phyloP scores from a whole-genome alignment of 164 flowering plant genomes.

The Cinnamomum chago region DNA sequence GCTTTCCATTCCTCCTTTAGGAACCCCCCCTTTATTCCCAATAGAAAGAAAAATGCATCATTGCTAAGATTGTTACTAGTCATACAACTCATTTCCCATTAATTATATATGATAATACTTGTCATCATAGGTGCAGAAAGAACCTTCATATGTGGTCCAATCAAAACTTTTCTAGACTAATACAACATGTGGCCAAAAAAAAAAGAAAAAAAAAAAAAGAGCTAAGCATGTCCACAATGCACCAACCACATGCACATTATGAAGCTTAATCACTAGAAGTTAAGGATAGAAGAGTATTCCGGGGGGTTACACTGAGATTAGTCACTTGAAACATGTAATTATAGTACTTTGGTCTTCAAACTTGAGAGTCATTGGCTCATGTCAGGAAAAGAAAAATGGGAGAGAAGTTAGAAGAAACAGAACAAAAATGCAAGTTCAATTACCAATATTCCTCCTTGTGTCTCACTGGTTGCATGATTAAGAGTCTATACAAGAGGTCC shows the following conservation, averaged over 20 bases:
- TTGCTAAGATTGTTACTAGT: slow-evolving; percentile 1
- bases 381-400: slow-evolving; percentile 6
- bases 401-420: slow-evolving; percentile 12
- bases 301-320: too few relatives aligned
- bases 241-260: background rate
- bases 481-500: too few relatives aligned
- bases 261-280: too few relatives aligned
- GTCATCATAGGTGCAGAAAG: background rate
- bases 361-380: slow-evolving; percentile 21
- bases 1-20: slow-evolving; percentile 7
- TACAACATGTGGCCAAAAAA: background rate
- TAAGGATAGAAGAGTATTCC: too few relatives aligned
- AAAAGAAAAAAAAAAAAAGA: too few relatives aligned
- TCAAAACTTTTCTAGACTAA: background rate
- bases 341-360: background rate
- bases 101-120: too few relatives aligned
- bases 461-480: too few relatives aligned
- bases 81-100: background rate
- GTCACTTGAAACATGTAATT: too few relatives aligned
- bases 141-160: background rate
- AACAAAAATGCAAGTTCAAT: slow-evolving; percentile 6
- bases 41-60: background rate
- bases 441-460: too few relatives aligned
- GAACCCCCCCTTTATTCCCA: slow-evolving; percentile 10
- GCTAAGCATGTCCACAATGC: background rate